Conservation (phyloP, 2,329 filamentous ascomycete genomes). For the Trichoderma semiorbis region DNA sequence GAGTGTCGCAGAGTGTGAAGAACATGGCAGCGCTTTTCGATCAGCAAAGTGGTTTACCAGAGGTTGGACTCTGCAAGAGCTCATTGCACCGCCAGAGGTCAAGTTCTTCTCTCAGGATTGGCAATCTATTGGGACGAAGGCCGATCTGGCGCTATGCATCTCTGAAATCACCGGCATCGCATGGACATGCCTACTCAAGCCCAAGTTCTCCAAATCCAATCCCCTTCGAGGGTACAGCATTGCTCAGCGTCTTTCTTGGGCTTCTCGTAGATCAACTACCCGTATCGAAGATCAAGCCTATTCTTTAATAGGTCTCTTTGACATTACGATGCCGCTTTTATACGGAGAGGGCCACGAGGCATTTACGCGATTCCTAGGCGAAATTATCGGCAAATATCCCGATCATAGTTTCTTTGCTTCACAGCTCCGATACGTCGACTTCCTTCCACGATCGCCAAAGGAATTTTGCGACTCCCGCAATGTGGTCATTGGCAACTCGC, state of each 20-base stretch:
- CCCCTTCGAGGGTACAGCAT: slow-evolving; percentile 17
- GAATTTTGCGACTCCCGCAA: neutral
- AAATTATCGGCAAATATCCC: neutral
- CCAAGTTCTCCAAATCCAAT: slow-evolving; percentile 8
- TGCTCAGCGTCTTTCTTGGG: slow-evolving; percentile 29
- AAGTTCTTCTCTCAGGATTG: slow-evolving; percentile 19
- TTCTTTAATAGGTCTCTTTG: slow-evolving; percentile 21
- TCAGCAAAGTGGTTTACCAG: slow-evolving; percentile 23
- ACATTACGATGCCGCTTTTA: slow-evolving; percentile 22
- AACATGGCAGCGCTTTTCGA: neutral
- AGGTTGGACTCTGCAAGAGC: slow-evolving; percentile 29
- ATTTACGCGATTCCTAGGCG: neutral
- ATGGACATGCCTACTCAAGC: neutral
- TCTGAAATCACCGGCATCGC: slow-evolving; percentile 13
- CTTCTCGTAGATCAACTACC: slow-evolving; percentile 24
- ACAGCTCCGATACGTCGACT: slow-evolving; percentile 5
- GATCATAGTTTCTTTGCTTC: slow-evolving; percentile 9
- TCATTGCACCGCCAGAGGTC: slow-evolving; percentile 20
- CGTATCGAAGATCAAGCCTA: slow-evolving; percentile 24
- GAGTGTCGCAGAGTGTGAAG: neutral
- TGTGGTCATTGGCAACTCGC: neutral
- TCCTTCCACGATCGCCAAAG: slow-evolving; percentile 6
- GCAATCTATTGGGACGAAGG: neutral
- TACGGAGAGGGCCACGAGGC: slow-evolving; percentile 21
- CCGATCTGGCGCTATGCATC: neutral